Percentiles rank a stretch among this genome's conserved stretches.
These are phyloP conservation scores for Thielaviopsis punctulata DNA, from an alignment of 2,329 filamentous ascomycete species.

Conservation along the genomic window DNA sequence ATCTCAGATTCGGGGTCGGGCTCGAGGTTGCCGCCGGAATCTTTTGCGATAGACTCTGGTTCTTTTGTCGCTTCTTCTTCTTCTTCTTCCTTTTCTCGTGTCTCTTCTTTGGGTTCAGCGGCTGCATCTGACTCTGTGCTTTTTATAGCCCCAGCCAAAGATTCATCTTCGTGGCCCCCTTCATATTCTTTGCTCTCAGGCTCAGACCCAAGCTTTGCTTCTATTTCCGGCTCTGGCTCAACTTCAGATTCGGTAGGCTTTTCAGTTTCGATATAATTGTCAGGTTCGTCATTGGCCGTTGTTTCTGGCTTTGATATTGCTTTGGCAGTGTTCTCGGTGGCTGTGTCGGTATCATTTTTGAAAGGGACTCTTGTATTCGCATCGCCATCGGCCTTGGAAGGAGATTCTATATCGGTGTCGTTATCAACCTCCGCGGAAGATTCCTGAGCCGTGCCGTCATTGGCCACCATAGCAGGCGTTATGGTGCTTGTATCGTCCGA, in stretches of 20 bases:
- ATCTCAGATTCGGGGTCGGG: not conserved
- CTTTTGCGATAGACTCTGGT: not conserved
- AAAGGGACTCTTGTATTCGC: too few species aligned
- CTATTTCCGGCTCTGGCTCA: not conserved
- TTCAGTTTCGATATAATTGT: not conserved
- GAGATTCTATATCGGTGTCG: not conserved
- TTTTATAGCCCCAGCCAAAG: not conserved
- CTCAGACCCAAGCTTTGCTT: not conserved
- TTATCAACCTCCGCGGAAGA: not conserved
- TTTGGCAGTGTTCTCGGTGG: not conserved
- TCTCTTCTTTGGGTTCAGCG: not conserved
- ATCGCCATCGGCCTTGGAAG: too few species aligned
- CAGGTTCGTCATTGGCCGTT: not conserved
- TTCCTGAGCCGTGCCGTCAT: slow-evolving; percentile 9
- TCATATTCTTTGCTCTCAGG: not conserved
- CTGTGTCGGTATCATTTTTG: too few species aligned
- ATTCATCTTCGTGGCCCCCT: not conserved
- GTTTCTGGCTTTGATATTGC: not conserved
- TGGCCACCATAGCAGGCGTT: slow-evolving; percentile 37
- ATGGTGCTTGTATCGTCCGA: slow-evolving; percentile 15
- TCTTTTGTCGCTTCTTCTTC: not conserved
- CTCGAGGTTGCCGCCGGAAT: not conserved
- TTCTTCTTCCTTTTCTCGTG: not conserved
- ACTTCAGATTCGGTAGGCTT: not conserved
- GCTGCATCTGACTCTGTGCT: not conserved